These are phyloP conservation scores for Phlyctochytrium arcticum DNA, from an alignment of 192 early-diverging fungal species.

Conservation along the genomic window DNA sequence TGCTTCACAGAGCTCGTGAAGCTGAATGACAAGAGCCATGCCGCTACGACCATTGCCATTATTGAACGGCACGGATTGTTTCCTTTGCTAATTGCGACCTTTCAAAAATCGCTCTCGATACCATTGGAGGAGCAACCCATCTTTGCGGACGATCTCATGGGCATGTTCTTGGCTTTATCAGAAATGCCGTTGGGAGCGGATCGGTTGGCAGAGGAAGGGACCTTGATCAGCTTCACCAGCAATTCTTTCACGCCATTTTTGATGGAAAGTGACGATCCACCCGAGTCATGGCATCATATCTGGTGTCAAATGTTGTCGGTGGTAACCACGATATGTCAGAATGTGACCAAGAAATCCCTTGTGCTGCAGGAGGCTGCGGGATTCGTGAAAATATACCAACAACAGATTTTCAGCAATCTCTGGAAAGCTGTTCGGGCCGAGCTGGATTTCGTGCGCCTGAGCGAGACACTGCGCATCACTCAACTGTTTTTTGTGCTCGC, in stretches of 20 bases:
- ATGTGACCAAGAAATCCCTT: not conserved
- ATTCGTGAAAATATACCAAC: constrained; percentile 34
- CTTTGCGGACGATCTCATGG: constrained; percentile 8
- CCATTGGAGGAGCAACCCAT: not conserved
- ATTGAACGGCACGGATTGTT: constrained; percentile 20
- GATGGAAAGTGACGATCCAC: constrained; percentile 8
- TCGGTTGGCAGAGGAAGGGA: constrained; percentile 12
- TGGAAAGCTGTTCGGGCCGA: not conserved
- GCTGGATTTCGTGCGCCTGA: constrained; percentile 18
- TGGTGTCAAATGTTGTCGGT: constrained; percentile 44
- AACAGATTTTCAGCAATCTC: constrained; percentile 25
- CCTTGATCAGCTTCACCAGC: constrained; percentile 22
- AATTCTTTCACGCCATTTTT: constrained; percentile 27
- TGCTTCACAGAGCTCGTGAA: constrained; percentile 17
- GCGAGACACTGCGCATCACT: constrained; percentile 27
- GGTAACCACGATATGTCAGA: constrained; percentile 9
- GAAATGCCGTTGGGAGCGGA: constrained; percentile 23
- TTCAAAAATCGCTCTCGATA: constrained; percentile 13
- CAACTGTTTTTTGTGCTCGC: constrained; percentile 27
- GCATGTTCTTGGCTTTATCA: constrained; percentile 30
- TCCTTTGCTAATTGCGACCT: constrained; percentile 10
- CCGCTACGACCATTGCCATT: constrained; percentile 4
- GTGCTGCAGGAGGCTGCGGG: constrained; percentile 28
- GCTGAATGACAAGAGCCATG: not conserved
- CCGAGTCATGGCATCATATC: constrained; percentile 35